These are phyloP conservation scores for Tetratostichococcus sp. DNA, from an alignment of 139 green algal species.

Conservation along the genomic window DNA sequence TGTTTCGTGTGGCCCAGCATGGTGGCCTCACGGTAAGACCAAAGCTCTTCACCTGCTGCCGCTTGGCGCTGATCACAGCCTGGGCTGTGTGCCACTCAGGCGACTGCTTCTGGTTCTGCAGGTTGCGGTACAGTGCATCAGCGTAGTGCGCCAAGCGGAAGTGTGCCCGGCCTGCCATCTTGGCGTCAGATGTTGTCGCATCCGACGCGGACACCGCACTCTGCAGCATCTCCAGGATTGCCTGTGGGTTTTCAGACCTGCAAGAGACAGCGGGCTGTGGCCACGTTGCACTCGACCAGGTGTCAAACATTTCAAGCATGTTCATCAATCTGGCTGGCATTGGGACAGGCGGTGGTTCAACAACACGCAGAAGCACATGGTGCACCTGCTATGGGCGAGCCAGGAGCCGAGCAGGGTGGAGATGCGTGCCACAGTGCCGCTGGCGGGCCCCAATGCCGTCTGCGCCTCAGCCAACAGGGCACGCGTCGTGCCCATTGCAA, in stretches of 20 bases:
- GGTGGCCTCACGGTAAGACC: too few relatives aligned
- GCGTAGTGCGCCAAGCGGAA: conserved; percentile 76
- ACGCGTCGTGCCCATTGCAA: conserved; percentile 36
- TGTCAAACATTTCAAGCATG: too few relatives aligned
- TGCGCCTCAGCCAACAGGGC: conserved; percentile 10
- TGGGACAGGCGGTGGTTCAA: neutral
- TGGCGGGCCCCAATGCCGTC: too few relatives aligned
- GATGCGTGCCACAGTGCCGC: conserved; percentile 22
- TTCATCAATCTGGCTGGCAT: neutral
- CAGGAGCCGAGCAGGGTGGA: conserved; percentile 66
- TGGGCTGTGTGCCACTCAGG: conserved; percentile 56
- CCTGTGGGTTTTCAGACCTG: conserved; percentile 40
- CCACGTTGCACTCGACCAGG: too few relatives aligned
- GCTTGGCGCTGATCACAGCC: conserved; percentile 53
- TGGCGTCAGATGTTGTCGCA: neutral
- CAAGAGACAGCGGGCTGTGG: neutral
- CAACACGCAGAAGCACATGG: neutral
- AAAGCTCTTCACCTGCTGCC: conserved; percentile 19
- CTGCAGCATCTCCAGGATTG: conserved; percentile 28
- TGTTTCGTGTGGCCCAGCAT: too few relatives aligned
- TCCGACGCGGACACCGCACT: conserved; percentile 7
- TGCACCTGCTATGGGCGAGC: conserved; percentile 38
- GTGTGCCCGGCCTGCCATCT: conserved; percentile 38
- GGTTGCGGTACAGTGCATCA: conserved; percentile 60
- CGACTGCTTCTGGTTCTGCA: conserved; percentile 40